These are phyloP conservation scores for Elaeis guineensis DNA, from an alignment of 176 grass and related monocot species.

Conservation along the genomic window DNA sequence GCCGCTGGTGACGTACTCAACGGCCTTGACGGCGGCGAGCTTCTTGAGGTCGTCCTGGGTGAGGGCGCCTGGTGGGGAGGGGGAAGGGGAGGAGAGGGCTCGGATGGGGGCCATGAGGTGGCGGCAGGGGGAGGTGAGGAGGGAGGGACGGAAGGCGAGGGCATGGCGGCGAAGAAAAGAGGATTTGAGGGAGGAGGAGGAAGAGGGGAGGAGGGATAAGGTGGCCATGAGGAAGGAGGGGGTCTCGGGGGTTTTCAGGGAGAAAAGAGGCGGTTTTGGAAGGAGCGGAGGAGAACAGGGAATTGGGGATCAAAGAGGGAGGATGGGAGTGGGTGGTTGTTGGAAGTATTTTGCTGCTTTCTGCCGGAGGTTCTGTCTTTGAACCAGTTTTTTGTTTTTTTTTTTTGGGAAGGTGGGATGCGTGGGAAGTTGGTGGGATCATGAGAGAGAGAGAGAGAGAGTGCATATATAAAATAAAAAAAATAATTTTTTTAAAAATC, in stretches of 20 bases:
- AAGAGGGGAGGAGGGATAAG: slow-evolving; percentile 11
- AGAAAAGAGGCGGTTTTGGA: neutral
- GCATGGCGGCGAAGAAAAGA: neutral
- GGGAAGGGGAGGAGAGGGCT: slow-evolving; percentile 2
- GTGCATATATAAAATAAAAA: no score
- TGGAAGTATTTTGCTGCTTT: no score
- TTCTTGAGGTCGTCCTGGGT: slow-evolving; percentile 92
- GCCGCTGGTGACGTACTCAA: slow-evolving; percentile 77
- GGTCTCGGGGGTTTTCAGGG: neutral
- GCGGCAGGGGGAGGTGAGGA: slow-evolving; percentile 15
- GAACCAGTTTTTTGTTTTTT: no score
- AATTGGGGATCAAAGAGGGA: no score
- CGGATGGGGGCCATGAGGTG: slow-evolving; percentile 4
- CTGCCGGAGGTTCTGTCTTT: no score
- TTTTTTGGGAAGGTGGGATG: no score
- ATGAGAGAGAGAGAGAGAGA: no score
- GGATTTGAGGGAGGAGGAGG: slow-evolving; percentile 14
- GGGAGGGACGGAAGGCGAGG: slow-evolving; percentile 22
- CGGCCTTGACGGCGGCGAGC: slow-evolving; percentile 82
- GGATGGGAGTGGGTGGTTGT: no score
- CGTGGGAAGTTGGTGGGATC: no score
- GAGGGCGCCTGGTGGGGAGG: slow-evolving; percentile 45
- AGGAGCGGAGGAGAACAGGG: neutral
- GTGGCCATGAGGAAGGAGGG: slow-evolving; percentile 1
- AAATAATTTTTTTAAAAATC: no score